Evolutionary conservation across 192 early-diverging fungal genomes (phyloP).

Genomic region (Umbelopsis isabellina): DNA sequence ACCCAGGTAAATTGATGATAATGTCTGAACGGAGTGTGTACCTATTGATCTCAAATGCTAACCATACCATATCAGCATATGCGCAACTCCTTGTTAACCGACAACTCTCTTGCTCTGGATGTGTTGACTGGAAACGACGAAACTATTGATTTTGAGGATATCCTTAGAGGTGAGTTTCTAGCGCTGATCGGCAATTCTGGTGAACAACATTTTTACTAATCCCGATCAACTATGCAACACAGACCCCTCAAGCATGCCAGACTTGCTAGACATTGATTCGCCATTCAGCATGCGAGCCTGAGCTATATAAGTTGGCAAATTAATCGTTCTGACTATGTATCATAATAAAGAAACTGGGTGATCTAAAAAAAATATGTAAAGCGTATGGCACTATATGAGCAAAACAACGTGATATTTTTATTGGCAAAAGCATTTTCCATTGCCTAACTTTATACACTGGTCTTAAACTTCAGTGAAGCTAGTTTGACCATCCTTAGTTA

Average conservation of each 20-base stretch:
- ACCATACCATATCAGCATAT: not conserved
- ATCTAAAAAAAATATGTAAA: not conserved
- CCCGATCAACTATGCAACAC: too few relatives aligned
- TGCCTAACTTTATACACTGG: not conserved
- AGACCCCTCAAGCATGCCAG: constrained; percentile 20
- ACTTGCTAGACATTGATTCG: constrained; percentile 8
- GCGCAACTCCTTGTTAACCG: constrained; percentile 6
- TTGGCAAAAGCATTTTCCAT: not conserved
- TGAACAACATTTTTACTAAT: too few relatives aligned
- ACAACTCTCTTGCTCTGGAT: constrained; percentile 63
- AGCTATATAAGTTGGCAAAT: not conserved
- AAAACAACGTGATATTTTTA: too few relatives aligned
- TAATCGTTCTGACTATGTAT: constrained; percentile 13
- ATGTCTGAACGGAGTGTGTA: not conserved
- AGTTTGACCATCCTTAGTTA: constrained; percentile 61
- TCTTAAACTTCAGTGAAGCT: constrained; percentile 45
- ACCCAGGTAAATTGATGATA: constrained; percentile 42
- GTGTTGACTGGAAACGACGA: constrained; percentile 89
- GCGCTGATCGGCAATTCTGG: not conserved
- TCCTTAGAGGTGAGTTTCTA: constrained; percentile 71
- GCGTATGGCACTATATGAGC: too few relatives aligned
- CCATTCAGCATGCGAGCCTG: constrained; percentile 12
- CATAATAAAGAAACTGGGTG: constrained; percentile 22
- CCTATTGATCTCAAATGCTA: not conserved
- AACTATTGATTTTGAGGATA: constrained; percentile 89